Evolutionary conservation across 352 stramenopile species (phyloP).

Genomic region (Globisporangium radiosum): DNA sequence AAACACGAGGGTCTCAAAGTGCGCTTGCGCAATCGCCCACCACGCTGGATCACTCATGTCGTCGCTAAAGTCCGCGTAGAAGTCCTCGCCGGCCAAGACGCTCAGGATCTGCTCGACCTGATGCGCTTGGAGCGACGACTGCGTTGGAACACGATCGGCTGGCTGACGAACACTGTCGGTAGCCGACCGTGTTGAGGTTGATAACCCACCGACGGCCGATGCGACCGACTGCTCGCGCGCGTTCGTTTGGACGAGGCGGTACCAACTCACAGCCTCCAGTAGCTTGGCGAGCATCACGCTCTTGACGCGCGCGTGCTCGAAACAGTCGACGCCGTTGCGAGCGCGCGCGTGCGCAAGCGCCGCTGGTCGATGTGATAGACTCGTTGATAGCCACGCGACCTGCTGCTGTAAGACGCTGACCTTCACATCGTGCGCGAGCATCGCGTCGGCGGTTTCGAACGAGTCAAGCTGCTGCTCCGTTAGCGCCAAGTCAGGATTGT

Average conservation of each 20-base stretch:
- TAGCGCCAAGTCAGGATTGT: conserved; percentile 73
- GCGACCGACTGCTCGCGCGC: conserved; percentile 56
- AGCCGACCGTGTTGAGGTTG: too few relatives aligned
- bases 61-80: conserved; percentile 79
- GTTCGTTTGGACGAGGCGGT: conserved; percentile 77
- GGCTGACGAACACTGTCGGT: not conserved
- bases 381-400: conserved; percentile 40
- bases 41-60: conserved; percentile 72
- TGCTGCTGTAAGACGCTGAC: conserved; percentile 60
- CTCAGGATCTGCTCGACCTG: conserved; percentile 73
- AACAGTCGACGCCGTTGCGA: conserved; percentile 59
- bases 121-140: conserved; percentile 39
- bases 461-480: conserved; percentile 79
- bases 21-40: conserved; percentile 79
- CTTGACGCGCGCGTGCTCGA: conserved; percentile 50
- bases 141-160: too few relatives aligned
- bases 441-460: conserved; percentile 59
- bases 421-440: conserved; percentile 76
- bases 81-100: conserved; percentile 71
- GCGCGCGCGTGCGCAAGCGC: conserved; percentile 45
- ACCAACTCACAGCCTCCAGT: conserved; percentile 81
- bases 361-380: conserved; percentile 33
- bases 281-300: conserved; percentile 64
- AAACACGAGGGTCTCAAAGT: conserved; percentile 86
- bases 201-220: conserved; percentile 24